Evolutionary conservation across 2,329 filamentous ascomycete species (phyloP).

Genomic region (Furcasterigmium furcatum): DNA sequence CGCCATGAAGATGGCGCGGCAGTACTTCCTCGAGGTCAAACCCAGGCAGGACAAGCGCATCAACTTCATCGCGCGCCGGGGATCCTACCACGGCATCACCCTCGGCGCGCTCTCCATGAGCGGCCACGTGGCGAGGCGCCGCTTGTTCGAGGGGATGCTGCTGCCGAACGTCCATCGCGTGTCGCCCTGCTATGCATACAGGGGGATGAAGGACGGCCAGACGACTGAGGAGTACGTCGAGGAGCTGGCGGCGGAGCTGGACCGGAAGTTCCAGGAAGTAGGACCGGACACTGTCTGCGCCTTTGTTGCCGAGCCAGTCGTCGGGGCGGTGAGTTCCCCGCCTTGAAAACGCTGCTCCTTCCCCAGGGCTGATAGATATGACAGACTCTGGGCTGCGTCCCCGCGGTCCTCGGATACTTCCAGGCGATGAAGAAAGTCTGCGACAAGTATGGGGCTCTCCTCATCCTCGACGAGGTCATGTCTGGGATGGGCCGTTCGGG

Average conservation of each 20-base stretch:
- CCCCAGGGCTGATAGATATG: background rate
- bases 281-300: conserved; percentile 43
- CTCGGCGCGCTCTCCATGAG: conserved; percentile 64
- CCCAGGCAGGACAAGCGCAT: conserved; percentile 54
- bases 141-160: conserved; percentile 61
- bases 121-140: conserved; percentile 57
- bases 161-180: conserved; percentile 55
- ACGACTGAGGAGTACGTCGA: conserved; percentile 42
- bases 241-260: conserved; percentile 38
- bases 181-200: conserved; percentile 65
- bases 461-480: conserved; percentile 65
- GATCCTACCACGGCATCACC: conserved; percentile 72
- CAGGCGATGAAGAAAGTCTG: conserved; percentile 49
- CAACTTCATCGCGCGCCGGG: conserved; percentile 63
- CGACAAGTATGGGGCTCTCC: conserved; percentile 49
- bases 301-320: conserved; percentile 65
- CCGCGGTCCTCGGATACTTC: conserved; percentile 50
- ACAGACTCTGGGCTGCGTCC: conserved; percentile 56
- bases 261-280: conserved; percentile 40
- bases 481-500: conserved; percentile 62
- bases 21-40: conserved; percentile 40
- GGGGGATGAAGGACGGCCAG: conserved; percentile 48
- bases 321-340: conserved; percentile 59
- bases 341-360: background rate
- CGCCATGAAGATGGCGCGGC: conserved; percentile 43